A percentile compares a stretch with the other conserved stretches of the same genome.
Conservation (phyloP, 1,139 yeast genomes). For the Taphrina deformans region DNA sequence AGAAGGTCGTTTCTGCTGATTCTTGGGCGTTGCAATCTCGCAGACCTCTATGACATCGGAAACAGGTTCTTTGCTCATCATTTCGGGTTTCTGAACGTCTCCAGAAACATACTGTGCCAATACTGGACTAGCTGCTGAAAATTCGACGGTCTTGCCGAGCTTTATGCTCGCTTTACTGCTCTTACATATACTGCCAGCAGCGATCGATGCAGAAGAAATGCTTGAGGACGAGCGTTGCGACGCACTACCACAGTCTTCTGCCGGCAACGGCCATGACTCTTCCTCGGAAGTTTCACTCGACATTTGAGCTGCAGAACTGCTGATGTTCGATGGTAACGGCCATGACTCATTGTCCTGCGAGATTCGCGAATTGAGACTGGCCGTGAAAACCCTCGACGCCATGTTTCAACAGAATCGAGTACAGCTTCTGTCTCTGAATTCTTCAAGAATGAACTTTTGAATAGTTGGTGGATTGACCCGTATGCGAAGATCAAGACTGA, state of each 20-base stretch:
- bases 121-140: background rate
- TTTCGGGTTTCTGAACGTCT: background rate
- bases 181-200: background rate
- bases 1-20: background rate
- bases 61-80: too few relatives aligned
- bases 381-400: background rate
- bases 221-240: background rate
- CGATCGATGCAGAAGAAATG: background rate
- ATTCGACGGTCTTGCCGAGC: background rate
- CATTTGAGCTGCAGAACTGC: background rate
- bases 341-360: slow-evolving; percentile 10
- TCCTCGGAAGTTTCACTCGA: background rate
- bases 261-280: background rate
- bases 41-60: too few relatives aligned
- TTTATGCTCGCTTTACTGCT: background rate
- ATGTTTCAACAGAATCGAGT: too few relatives aligned
- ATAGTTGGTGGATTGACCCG: too few relatives aligned
- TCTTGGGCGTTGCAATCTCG: background rate
- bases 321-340: background rate
- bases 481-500: too few relatives aligned
- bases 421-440: too few relatives aligned
- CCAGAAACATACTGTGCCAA: background rate
- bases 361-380: background rate
- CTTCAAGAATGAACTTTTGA: too few relatives aligned
- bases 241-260: background rate